Evolutionary conservation across 495 filamentous ascomycete species (phyloP), one percentile per base, ranked within the genome.

Genomic region (Penicillium chermesinum): DNA sequence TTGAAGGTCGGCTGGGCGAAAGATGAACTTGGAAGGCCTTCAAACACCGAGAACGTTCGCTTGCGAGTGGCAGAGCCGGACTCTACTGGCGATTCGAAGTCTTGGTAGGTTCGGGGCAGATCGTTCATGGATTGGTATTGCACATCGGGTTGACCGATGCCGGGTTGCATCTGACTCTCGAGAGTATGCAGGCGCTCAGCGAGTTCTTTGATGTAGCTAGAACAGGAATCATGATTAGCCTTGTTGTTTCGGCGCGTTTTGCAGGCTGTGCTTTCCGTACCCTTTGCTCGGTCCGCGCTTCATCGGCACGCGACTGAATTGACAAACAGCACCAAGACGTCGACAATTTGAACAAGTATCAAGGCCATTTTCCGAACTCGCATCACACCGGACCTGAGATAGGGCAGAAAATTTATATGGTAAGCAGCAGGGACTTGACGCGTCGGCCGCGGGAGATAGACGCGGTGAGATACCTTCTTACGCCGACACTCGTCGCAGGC

Each of bases 231-330:
- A n/a, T n/a, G 36, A 52, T 73, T 44, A 71, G 66, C 40, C 13
- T 27, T 12, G 33, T n/a, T 5, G 18, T 50, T 34, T 9, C 37
- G 12, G 22, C 36, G 15, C 9, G 42, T 16, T 21, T 3, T 9
- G 17, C 10, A 44, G 36, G 42, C 48, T 50, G 20, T 38, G 38
- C 7, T 40, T 6, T 10, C 47, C 77, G 53, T 78, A 89, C 83
- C 91, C 91, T 81, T 97, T 97, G 57, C 88, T 95, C 4, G 91
- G 91, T 5, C 91, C 91, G 46, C 91, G 81, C 66, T 97, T 97
- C 80, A 94, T 89, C 1, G 91, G 91, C 34, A 94, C 86, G 50
- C 91, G 80, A 69, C 88, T 95, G 58, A 96, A 97, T 7, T 88
- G 83, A 64, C 91, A 97, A 9, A 77, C 77, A 9, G 83, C 81